Evolutionary conservation across 345 rosid species (phyloP), one percentile per base, ranked within the genome.

Genomic region (Turnera subulata): DNA sequence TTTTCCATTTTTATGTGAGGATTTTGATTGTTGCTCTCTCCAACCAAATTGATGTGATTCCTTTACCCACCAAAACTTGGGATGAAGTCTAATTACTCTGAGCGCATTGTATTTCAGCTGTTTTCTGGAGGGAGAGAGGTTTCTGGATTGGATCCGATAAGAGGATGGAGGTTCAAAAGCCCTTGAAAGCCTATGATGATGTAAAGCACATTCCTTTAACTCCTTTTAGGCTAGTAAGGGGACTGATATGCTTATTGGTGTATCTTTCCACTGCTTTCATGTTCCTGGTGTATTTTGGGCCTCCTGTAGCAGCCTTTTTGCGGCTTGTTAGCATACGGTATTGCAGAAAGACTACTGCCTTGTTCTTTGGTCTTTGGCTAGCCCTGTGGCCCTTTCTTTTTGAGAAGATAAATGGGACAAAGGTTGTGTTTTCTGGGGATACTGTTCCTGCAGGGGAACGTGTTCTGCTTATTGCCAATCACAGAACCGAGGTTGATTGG

Each of bases 401-500:
- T 56, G 93, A 88, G 65, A 83, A 79, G 64, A 73, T 88, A 59
- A 88, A 88, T 15, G 66, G 88, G 64, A 88, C 96, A 2, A 74
- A 73, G 19, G 79, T 89, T 20, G 69, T 89, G 5, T 82, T 89
- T 61, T 88, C 75, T 44, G 96, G 96, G 49, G 89, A 88, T 60
- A 29, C 14, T 44, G 68, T 81, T 23, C 92, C 88, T 0, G 59
- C 38, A 8, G 71, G 72, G 59, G 88, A 82, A 69, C 84, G 85
- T 39, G 84, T 82, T 39, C 42, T 88, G 73, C 75, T 88, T 10
- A 74, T 88, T 55, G 73, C 90, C 21, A 88, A 89, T 65, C 91
- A 89, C 72, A 82, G 91, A 80, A 89, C 96, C n/a, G 96, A 85
- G 70, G 91, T 85, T 9, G 94, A 85, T 76, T 89, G 96, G 94